A percentile compares a stretch with the other conserved stretches of the same genome.
Conservation (phyloP, 805 yeast species). For the Barnettozyma vustinii region DNA sequence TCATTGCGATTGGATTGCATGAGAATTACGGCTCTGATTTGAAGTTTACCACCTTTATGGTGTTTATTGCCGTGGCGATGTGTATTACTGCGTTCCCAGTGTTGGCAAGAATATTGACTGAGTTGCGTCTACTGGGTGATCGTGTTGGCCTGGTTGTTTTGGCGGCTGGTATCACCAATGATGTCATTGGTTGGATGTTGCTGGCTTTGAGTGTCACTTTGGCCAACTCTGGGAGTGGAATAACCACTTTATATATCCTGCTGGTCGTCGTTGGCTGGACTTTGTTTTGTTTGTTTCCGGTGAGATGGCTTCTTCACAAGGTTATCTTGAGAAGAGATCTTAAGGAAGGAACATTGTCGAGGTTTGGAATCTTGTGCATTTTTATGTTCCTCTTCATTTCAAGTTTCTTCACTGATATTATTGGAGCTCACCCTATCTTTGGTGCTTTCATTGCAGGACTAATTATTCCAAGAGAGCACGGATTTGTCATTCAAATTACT, state of each 20-base stretch:
- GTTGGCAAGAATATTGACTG: conserved; percentile 71
- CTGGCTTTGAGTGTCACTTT: conserved; percentile 71
- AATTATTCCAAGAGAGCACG: conserved; percentile 70
- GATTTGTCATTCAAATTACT: conserved; percentile 62
- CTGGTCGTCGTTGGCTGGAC: conserved; percentile 68
- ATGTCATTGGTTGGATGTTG: conserved; percentile 75
- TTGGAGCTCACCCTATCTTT: conserved; percentile 82
- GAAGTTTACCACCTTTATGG: conserved; percentile 69
- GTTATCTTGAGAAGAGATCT: conserved; percentile 45
- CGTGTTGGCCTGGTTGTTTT: conserved; percentile 69
- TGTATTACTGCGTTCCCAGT: conserved; percentile 87
- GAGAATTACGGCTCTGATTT: conserved; percentile 43
- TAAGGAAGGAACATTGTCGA: conserved; percentile 56
- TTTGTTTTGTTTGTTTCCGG: conserved; percentile 51
- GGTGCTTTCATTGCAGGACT: conserved; percentile 80
- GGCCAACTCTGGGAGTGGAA: conserved; percentile 67
- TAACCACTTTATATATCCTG: conserved; percentile 63
- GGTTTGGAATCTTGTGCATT: conserved; percentile 51
- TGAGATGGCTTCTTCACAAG: conserved; percentile 42
- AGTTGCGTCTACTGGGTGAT: conserved; percentile 62
- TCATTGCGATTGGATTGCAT: conserved; percentile 63
- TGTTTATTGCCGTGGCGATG: conserved; percentile 77
- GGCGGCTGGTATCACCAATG: conserved; percentile 80
- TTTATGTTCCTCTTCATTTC: conserved; percentile 55
- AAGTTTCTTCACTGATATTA: conserved; percentile 75